These are phyloP conservation scores for Colletotrichum musae DNA, from an alignment of 2,329 filamentous ascomycete species.

Conservation along the genomic window DNA sequence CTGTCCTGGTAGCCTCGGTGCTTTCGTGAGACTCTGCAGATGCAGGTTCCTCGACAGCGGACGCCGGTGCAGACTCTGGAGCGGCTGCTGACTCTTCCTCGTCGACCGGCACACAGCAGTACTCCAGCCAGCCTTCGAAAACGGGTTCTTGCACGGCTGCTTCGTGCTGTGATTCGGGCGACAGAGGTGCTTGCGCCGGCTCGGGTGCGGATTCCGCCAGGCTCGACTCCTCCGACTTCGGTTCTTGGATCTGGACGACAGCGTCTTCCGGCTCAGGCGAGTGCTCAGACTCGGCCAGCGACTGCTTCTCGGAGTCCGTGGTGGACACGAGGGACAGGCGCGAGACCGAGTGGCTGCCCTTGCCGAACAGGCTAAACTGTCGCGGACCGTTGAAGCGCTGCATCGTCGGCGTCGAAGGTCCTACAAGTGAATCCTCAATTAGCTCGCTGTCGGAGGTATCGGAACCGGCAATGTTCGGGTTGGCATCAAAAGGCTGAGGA, in stretches of 20 bases:
- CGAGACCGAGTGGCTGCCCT: slow-evolving; percentile 32
- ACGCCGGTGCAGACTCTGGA: slow-evolving; percentile 17
- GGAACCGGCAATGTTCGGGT: slow-evolving; percentile 33
- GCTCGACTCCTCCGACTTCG: background rate
- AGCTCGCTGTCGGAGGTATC: slow-evolving; percentile 39
- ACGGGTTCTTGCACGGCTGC: slow-evolving; percentile 11
- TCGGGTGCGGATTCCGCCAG: background rate
- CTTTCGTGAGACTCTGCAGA: background rate
- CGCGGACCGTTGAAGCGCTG: slow-evolving; percentile 37
- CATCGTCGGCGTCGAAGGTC: slow-evolving; percentile 35
- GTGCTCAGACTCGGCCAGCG: slow-evolving; percentile 17
- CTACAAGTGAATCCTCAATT: slow-evolving; percentile 27
- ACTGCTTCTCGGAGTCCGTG: slow-evolving; percentile 24
- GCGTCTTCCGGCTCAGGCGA: slow-evolving; percentile 5
- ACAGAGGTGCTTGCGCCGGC: background rate
- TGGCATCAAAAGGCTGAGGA: slow-evolving; percentile 32
- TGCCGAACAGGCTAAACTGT: slow-evolving; percentile 35
- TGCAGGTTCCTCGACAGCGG: background rate
- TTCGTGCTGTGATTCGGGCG: slow-evolving; percentile 3
- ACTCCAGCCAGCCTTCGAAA: slow-evolving; percentile 42
- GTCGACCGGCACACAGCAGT: slow-evolving; percentile 38
- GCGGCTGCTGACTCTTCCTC: slow-evolving; percentile 27
- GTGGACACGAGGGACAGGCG: slow-evolving; percentile 31
- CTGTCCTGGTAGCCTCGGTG: background rate
- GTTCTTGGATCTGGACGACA: background rate